Conservation (phyloP, 2,329 filamentous ascomycete genomes). For the Botrytis porri region DNA sequence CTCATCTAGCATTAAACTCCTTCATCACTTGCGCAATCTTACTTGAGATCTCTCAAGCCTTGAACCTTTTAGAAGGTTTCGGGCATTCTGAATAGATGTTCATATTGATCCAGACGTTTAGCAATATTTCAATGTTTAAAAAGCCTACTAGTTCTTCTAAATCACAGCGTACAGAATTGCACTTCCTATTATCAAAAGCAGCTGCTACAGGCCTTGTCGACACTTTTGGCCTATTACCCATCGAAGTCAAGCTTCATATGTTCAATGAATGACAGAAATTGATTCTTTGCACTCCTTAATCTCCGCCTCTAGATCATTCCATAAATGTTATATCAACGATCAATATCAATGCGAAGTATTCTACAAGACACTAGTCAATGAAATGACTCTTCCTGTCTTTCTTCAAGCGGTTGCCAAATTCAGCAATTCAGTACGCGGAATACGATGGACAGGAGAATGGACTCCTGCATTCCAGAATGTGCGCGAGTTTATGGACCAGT, state of each 20-base stretch:
- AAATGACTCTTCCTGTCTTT: constrained; percentile 8
- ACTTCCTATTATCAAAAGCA: not conserved
- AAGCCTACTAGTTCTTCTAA: not conserved
- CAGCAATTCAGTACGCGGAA: not conserved
- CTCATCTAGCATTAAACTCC: not conserved
- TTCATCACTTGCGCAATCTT: not conserved
- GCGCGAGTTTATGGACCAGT: not conserved
- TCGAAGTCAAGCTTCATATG: not conserved
- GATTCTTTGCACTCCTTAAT: not conserved
- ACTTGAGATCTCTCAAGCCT: not conserved
- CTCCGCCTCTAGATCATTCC: not conserved
- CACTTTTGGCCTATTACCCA: not conserved
- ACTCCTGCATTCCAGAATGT: not conserved
- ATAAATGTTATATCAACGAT: not conserved
- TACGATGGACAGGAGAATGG: not conserved
- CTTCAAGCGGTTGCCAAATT: not conserved
- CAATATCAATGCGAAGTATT: not conserved
- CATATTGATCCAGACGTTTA: not conserved
- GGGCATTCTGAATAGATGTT: not conserved
- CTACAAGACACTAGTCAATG: not conserved
- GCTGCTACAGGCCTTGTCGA: not conserved
- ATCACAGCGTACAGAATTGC: not conserved
- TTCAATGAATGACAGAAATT: not conserved
- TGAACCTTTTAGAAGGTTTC: not conserved
- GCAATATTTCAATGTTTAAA: not conserved